These are phyloP conservation scores for Yamadazyma friedrichii DNA, from an alignment of 1,139 yeast genomes.

Conservation along the genomic window DNA sequence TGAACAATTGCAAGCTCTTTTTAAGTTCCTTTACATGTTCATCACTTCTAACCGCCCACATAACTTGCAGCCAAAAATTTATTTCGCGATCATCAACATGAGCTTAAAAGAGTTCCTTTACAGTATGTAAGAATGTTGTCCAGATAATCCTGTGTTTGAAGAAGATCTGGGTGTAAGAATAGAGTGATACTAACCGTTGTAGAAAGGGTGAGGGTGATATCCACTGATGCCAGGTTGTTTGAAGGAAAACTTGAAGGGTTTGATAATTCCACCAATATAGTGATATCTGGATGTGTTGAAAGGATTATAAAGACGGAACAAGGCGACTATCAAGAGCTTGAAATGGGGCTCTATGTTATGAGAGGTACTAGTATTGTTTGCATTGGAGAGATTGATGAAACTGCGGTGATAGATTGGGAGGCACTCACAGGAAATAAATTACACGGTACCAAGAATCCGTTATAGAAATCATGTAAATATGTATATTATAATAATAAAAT, in stretches of 20 bases:
- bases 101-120: constrained; percentile 35
- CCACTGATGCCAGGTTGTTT: constrained; percentile 79
- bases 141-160: too few species aligned
- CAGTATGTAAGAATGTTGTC: too few species aligned
- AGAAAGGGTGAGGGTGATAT: constrained; percentile 67
- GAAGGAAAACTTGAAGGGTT: constrained; percentile 77
- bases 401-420: constrained; percentile 49
- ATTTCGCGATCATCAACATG: constrained; percentile 15
- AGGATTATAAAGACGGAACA: constrained; percentile 45
- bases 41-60: constrained; percentile 8
- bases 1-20: not conserved
- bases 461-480: constrained; percentile 12
- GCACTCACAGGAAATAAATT: constrained; percentile 39
- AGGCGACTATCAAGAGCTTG: constrained; percentile 48
- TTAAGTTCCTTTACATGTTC: not conserved
- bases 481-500: constrained; percentile 6
- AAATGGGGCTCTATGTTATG: constrained; percentile 63
- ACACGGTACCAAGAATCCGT: constrained; percentile 44
- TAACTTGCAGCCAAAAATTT: constrained; percentile 6
- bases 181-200: constrained; percentile 26
- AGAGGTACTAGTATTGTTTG: constrained; percentile 85
- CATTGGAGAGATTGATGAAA: constrained; percentile 61
- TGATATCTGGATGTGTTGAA: constrained; percentile 63
- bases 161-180: too few species aligned
- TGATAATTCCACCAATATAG: constrained; percentile 76